Percentiles rank a stretch among this genome's conserved stretches.
phyloP scores from a whole-genome alignment of 140 eudicot genomes.

The Flaveria floridana region DNA sequence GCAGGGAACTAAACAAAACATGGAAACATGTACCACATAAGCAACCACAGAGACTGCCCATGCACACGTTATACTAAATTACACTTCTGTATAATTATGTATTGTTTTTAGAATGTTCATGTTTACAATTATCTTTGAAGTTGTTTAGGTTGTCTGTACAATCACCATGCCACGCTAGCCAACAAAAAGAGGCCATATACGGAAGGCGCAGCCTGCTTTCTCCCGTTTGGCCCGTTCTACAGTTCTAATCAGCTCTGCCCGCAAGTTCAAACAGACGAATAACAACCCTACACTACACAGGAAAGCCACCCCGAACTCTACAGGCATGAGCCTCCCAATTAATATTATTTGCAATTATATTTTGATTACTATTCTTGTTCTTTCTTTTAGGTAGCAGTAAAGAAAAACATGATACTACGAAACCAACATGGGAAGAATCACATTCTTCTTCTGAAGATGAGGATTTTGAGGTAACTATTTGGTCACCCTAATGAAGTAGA shows the following conservation, averaged over 20 bases:
- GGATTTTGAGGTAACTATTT: conserved; percentile 38
- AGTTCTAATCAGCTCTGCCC: conserved; percentile 36
- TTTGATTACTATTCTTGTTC: background rate
- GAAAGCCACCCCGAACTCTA: conserved; percentile 22
- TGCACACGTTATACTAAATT: background rate
- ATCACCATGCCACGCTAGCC: conserved; percentile 54
- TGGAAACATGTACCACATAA: too few species aligned
- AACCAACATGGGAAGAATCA: conserved; percentile 24
- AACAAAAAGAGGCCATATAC: conserved; percentile 32
- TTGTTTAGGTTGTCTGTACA: conserved; percentile 19
- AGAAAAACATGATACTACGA: conserved; percentile 17
- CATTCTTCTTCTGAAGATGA: conserved; percentile 49
- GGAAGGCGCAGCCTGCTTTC: conserved; percentile 46
- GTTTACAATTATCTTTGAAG: background rate
- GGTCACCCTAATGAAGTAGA: background rate
- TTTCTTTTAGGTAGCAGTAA: conserved; percentile 36
- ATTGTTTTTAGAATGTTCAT: background rate
- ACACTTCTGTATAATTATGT: background rate
- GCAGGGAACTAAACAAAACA: too few species aligned
- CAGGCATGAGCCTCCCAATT: conserved; percentile 34
- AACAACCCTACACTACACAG: conserved; percentile 11
- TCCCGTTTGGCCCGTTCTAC: conserved; percentile 60
- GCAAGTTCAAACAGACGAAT: conserved; percentile 38
- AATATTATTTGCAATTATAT: background rate
- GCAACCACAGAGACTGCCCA: too few species aligned